Base-by-base conservation (phyloP, 2,329 filamentous ascomycete genomes). In the Ceratocystiopsis brevicomis region DNA sequence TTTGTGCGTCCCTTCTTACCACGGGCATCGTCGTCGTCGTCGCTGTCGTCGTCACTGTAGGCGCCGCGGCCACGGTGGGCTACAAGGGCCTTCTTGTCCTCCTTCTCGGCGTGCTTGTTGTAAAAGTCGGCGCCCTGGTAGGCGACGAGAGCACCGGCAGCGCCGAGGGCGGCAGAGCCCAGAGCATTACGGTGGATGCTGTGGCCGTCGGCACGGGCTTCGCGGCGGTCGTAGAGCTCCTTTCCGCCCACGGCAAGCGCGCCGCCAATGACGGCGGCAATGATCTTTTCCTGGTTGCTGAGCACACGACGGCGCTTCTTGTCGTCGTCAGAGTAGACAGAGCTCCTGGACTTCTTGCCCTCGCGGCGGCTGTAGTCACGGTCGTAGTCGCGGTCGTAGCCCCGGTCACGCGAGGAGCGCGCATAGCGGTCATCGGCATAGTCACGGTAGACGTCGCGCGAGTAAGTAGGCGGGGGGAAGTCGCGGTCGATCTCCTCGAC, bases 401-500 rank as follows among this genome's bases (percentile, higher is more conserved):
- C 62, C 48, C 65, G 63, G 47, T 63, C 60, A 42, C 66, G 61
- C 49, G 48, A 47, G 41, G 53, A 54, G 42, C 56, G 56, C 34
- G 61, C 60, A 48, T 60, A 61, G 45, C 52, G 53, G 46, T 60
- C 58, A 52, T 74, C 71, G 50, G 76, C 68, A 49, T 74, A 67
- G 55, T 76, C 71, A 45, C 77, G 71, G 56, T 77, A 71, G 53
- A 73, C 66, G 47, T 72, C 71, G 44, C 59, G 54, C 44, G 59
- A 49, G 47, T 66, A 64, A 35, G 69, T 76, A 6, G 78, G 79
- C 8, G 84, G 82, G 32, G 83, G 83, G 54, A 92, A 93, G 52
- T 92, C 82, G 51, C 85, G 77, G 50, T 76, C 75, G 47, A 92
- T 76, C 61, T 92, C 83, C 61, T 94, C 87, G 55, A 92, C 61